Base-by-base conservation (phyloP, 2,329 filamentous ascomycete genomes). In the Fusarium newnesense region DNA sequence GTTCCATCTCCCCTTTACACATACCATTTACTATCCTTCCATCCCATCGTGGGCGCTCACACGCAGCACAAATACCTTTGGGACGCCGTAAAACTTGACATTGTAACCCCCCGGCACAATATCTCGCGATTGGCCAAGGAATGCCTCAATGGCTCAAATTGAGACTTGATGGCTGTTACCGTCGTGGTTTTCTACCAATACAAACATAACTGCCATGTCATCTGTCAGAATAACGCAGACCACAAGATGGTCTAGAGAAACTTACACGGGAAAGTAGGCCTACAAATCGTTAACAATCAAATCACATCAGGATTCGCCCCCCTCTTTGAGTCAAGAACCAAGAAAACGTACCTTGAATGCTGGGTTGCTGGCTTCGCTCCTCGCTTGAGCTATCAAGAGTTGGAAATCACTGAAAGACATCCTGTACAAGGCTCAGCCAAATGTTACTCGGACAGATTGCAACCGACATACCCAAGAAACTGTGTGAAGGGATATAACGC, bases 201-300 rank as follows among this genome's bases (percentile, higher is more conserved):
- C 88, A 91, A 42, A 91, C 87, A 77, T 91, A 90, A 71, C 89
- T 90, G 65, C 59, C 49, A 49, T 66, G 43, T 24, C 43, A 69
- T 47, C 26, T 10, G 52, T 77, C 36, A 77, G 68, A 43, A 60
- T 40, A 36, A 30, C 21, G 30, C 10, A n/a, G 21, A 12, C 18
- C 19, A 46, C 37, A 16, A 5, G 49, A 39, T 37, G 5, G 32
- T 13, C 15, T 15, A 12, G 11, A 40, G 15, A 49, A 19, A 85
- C 88, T 85, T 81, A 91, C 86, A 91, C 77, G 47, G 88, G 88
- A 67, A 91, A 91, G 78, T 91, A 91, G 37, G 88, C 86, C 89
- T 89, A 74, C 24, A 21, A 42, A 30, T 24, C 44, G 49, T n/a
- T 39, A 30, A 47, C 18, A 28, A 44, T 10, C 7, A 46, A n/a